Evolutionary conservation across 177 flowering plant species (phyloP).

Genomic region (Vitis hybrid): DNA sequence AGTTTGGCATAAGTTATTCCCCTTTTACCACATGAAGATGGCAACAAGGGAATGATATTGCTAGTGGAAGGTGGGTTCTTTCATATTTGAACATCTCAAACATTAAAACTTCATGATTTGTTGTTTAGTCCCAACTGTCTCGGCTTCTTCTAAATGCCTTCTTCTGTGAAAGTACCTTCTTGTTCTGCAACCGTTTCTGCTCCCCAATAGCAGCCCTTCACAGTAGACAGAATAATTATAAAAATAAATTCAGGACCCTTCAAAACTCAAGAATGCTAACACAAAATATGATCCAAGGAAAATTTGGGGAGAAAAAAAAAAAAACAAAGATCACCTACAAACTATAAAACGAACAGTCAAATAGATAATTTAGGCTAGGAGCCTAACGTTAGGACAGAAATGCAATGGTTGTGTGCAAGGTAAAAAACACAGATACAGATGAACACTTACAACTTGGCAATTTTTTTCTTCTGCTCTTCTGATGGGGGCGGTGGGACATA

Average conservation of each 20-base stretch:
- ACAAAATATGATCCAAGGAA: background rate
- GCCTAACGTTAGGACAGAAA: background rate
- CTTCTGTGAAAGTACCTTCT: slow-evolving; percentile 81
- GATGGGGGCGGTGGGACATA: slow-evolving; percentile 99
- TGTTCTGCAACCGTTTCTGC: slow-evolving; percentile 70
- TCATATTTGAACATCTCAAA: no score
- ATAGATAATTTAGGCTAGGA: no score
- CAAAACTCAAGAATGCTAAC: background rate
- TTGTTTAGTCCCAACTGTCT: slow-evolving; percentile 67
- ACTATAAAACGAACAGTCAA: no score
- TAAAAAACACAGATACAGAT: background rate
- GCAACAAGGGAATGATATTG: no score
- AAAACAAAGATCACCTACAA: background rate
- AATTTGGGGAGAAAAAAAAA: background rate
- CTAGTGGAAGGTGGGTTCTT: no score
- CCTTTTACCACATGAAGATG: no score
- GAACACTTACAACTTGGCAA: slow-evolving; percentile 47
- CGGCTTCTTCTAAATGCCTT: slow-evolving; percentile 72
- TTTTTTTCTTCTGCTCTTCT: slow-evolving; percentile 64
- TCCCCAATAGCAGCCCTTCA: slow-evolving; percentile 87
- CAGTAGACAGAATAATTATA: background rate
- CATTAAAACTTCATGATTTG: background rate
- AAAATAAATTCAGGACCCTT: background rate
- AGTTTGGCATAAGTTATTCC: no score
- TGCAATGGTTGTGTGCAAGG: background rate